These are phyloP conservation scores for Protomyces macrosporus DNA, from an alignment of 1,139 yeast species.

Conservation along the genomic window DNA sequence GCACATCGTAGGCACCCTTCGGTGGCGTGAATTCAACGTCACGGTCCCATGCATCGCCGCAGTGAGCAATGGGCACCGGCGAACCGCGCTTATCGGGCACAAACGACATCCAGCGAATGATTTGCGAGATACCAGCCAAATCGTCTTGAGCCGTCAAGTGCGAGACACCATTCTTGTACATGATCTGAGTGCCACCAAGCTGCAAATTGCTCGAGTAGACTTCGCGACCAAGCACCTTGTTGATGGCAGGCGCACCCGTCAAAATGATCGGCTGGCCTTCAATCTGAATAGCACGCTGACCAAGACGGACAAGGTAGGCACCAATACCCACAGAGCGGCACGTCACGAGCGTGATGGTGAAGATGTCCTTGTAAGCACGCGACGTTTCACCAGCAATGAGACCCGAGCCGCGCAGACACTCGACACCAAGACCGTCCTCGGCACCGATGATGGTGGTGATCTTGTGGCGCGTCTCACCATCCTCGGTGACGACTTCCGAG, in stretches of 20 bases:
- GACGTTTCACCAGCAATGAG: slow-evolving; percentile 98
- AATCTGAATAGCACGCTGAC: slow-evolving; percentile 97
- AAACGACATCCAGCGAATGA: slow-evolving; percentile 93
- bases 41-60: slow-evolving; percentile 83
- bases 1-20: slow-evolving; percentile 77
- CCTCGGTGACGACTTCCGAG: slow-evolving; percentile 75
- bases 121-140: slow-evolving; percentile 90
- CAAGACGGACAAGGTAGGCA: slow-evolving; percentile 93
- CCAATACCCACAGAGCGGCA: slow-evolving; percentile 99
- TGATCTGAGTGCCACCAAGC: slow-evolving; percentile 97
- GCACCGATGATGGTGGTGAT: slow-evolving; percentile 85
- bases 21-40: slow-evolving; percentile 76
- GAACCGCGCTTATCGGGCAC: slow-evolving; percentile 84
- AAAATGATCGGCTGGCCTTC: slow-evolving; percentile 98
- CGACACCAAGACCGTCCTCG: slow-evolving; percentile 97
- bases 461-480: slow-evolving; percentile 74
- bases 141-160: slow-evolving; percentile 94
- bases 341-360: slow-evolving; percentile 91
- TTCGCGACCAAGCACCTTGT: slow-evolving; percentile 91
- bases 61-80: slow-evolving; percentile 86
- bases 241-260: slow-evolving; percentile 98
- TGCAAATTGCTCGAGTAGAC: slow-evolving; percentile 95
- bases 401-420: slow-evolving; percentile 96
- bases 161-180: slow-evolving; percentile 97
- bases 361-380: slow-evolving; percentile 93